Conservation (phyloP, 179 eudicot species). For the Monotropa hypopitys region DNA sequence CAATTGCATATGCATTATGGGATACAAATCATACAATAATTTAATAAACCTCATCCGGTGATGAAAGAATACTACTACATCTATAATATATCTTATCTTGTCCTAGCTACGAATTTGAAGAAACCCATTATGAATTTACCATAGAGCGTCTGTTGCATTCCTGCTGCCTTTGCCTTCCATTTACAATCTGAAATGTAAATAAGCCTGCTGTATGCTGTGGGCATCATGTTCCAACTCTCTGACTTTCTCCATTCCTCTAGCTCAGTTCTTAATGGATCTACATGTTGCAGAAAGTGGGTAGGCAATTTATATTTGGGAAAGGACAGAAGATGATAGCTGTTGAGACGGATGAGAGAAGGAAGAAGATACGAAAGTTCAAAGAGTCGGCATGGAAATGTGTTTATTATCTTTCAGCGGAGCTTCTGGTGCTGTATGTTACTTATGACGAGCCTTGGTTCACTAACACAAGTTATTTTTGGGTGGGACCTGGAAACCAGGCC, state of each 20-base stretch:
- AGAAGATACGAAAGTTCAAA: conserved; percentile 76
- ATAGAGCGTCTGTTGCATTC: background rate
- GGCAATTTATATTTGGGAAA: conserved; percentile 51
- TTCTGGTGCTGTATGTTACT: conserved; percentile 62
- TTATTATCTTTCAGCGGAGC: conserved; percentile 83
- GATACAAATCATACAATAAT: background rate
- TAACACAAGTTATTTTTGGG: conserved; percentile 60
- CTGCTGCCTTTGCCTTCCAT: background rate
- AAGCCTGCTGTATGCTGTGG: background rate
- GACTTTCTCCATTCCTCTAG: background rate
- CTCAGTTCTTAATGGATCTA: conserved; percentile 3
- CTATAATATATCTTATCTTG: background rate
- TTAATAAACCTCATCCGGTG: background rate
- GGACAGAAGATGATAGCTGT: conserved; percentile 26
- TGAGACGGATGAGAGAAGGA: conserved; percentile 37
- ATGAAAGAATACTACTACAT: background rate
- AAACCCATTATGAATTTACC: background rate
- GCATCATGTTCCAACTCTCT: background rate
- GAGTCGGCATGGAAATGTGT: conserved; percentile 97
- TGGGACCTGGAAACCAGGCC: conserved; percentile 81
- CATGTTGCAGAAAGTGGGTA: conserved; percentile 64
- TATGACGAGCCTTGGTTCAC: conserved; percentile 87
- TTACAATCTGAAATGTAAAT: background rate
- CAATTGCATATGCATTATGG: background rate
- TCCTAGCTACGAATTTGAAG: background rate